These are phyloP conservation scores for Didymella pomorum DNA, from an alignment of 2,329 filamentous ascomycete species.

Conservation along the genomic window DNA sequence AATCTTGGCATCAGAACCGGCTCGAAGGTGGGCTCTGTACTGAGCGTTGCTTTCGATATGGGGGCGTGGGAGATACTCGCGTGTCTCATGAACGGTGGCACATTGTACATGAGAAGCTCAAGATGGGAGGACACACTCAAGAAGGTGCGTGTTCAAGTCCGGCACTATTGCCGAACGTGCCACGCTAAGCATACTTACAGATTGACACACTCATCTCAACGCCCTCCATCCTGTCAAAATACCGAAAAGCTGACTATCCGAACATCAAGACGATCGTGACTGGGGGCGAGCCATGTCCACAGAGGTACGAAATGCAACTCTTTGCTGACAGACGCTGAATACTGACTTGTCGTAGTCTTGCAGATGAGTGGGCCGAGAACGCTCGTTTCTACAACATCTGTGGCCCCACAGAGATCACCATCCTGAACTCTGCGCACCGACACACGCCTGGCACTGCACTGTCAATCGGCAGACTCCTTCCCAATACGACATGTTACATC, in stretches of 20 bases:
- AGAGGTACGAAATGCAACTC: constrained; percentile 46
- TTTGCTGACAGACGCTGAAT: not conserved
- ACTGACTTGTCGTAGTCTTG: constrained; percentile 51
- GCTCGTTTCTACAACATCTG: constrained; percentile 60
- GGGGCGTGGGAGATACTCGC: constrained; percentile 69
- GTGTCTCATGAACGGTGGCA: constrained; percentile 66
- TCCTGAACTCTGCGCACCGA: constrained; percentile 65
- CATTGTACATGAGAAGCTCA: constrained; percentile 61
- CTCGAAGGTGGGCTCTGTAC: constrained; percentile 62
- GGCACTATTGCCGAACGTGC: not conserved
- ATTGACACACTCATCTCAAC: constrained; percentile 64
- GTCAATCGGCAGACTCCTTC: constrained; percentile 64
- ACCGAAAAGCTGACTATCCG: constrained; percentile 57
- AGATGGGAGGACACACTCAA: constrained; percentile 59
- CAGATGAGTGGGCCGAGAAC: constrained; percentile 63
- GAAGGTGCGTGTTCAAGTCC: constrained; percentile 48
- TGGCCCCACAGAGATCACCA: constrained; percentile 67
- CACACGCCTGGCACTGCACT: constrained; percentile 58
- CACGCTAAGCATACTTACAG: constrained; percentile 38
- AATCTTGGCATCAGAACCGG: constrained; percentile 61
- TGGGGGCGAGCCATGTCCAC: constrained; percentile 63
- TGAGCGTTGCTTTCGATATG: constrained; percentile 70
- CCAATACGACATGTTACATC: constrained; percentile 66
- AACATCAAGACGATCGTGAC: constrained; percentile 63
- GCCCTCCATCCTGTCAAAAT: constrained; percentile 63